Evolutionary conservation across 306 rosid genomes (phyloP).

Genomic region (Vigna radiata): DNA sequence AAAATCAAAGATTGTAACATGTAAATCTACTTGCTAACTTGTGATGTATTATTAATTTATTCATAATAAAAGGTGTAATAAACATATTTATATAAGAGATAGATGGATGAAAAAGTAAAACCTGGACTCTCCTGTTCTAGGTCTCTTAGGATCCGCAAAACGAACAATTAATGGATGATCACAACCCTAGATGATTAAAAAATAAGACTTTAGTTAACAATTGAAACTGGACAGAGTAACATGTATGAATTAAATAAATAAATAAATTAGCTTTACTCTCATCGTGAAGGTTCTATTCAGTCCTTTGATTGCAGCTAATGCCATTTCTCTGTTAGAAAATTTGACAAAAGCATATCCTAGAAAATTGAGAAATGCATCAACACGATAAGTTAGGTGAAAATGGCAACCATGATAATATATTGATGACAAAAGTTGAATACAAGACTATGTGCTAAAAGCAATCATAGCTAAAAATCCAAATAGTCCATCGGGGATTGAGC

Average conservation of each 20-base stretch:
- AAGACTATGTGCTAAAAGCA: slow-evolving; percentile 32
- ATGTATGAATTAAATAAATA: slow-evolving; percentile 31
- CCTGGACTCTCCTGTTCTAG: slow-evolving; percentile 75
- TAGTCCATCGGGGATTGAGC: slow-evolving; percentile 16
- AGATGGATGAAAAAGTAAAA: slow-evolving; percentile 46
- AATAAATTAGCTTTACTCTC: slow-evolving; percentile 64
- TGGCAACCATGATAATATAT: slow-evolving; percentile 29
- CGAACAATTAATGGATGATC: slow-evolving; percentile 84
- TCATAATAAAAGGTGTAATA: slow-evolving; percentile 5
- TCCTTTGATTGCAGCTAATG: slow-evolving; percentile 82
- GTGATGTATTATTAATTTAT: slow-evolving; percentile 16
- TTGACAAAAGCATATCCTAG: slow-evolving; percentile 80
- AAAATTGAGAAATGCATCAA: slow-evolving; percentile 48
- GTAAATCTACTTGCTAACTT: not conserved
- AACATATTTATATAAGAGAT: slow-evolving; percentile 34
- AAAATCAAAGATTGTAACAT: not conserved
- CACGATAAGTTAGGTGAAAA: slow-evolving; percentile 40
- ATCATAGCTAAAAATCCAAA: slow-evolving; percentile 18
- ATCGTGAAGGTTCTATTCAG: slow-evolving; percentile 69
- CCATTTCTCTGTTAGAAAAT: slow-evolving; percentile 78
- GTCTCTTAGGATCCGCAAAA: slow-evolving; percentile 92
- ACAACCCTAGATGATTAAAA: slow-evolving; percentile 68
- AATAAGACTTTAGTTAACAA: slow-evolving; percentile 44
- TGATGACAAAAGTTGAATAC: slow-evolving; percentile 32
- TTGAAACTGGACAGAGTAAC: slow-evolving; percentile 35